Percentiles rank a stretch among this genome's conserved stretches.
Conservation (phyloP, 352 stramenopile species). For the Phytophthora brassicae region DNA sequence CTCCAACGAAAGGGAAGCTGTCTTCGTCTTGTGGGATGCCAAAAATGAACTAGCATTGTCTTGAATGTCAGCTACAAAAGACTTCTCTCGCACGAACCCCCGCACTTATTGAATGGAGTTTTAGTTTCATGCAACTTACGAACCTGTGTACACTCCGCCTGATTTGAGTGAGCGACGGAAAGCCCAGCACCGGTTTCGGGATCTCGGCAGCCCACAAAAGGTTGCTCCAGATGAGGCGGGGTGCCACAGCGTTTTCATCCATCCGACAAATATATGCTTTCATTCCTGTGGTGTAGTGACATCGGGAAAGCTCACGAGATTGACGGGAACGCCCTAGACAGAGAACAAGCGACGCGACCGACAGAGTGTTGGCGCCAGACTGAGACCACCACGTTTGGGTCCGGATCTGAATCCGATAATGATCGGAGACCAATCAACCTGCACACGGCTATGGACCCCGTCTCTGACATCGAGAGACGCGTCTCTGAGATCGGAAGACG, state of each 20-base stretch:
- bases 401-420: no score
- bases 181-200: not conserved
- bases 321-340: no score
- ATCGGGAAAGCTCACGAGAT: no score
- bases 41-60: not conserved
- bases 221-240: not conserved
- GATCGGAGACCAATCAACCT: no score
- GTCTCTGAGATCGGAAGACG: no score
- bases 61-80: not conserved
- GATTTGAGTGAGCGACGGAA: not conserved
- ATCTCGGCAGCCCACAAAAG: not conserved
- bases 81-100: not conserved
- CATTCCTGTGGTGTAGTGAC: no score
- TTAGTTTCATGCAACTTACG: not conserved
- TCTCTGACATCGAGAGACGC: no score
- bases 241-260: slow-evolving; percentile 1
- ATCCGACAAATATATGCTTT: not conserved
- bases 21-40: not conserved
- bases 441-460: no score
- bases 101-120: not conserved
- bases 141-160: not conserved
- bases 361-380: no score
- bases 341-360: no score
- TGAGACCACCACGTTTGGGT: no score
- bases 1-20: slow-evolving; percentile 1